These are phyloP conservation scores for Colletotrichum tofieldiae DNA, from an alignment of 2,329 filamentous ascomycete species.

Conservation along the genomic window DNA sequence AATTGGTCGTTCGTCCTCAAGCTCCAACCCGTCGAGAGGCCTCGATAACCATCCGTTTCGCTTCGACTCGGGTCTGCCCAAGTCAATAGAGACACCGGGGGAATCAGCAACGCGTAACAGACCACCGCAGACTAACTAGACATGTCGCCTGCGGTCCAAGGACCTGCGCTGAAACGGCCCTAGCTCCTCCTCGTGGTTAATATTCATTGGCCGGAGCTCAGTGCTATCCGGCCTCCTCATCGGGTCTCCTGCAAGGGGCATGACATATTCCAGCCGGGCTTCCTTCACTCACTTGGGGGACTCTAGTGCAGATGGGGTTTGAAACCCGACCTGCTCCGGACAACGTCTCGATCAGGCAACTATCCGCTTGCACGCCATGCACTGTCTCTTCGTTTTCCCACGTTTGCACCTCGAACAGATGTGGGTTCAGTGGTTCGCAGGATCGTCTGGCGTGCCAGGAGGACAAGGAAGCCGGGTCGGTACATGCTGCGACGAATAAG, in stretches of 20 bases:
- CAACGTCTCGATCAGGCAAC: slow-evolving; percentile 24
- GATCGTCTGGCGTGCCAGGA: slow-evolving; percentile 18
- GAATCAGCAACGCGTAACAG: slow-evolving; percentile 8
- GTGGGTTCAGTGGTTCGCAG: slow-evolving; percentile 4
- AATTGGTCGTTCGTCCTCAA: background rate
- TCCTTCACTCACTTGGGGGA: background rate
- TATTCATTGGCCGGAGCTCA: slow-evolving; percentile 28
- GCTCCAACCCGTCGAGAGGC: slow-evolving; percentile 12
- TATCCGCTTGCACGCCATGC: slow-evolving; percentile 2
- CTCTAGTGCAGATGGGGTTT: slow-evolving; percentile 17
- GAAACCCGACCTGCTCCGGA: slow-evolving; percentile 22
- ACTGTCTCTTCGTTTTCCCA: background rate
- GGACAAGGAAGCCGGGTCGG: slow-evolving; percentile 19
- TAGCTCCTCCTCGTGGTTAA: slow-evolving; percentile 36
- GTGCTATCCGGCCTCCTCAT: slow-evolving; percentile 24
- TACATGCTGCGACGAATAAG: slow-evolving; percentile 18
- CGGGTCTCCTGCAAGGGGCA: slow-evolving; percentile 36
- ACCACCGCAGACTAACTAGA: slow-evolving; percentile 37
- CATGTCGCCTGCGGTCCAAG: slow-evolving; percentile 15
- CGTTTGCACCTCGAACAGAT: background rate
- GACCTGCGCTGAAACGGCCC: slow-evolving; percentile 38
- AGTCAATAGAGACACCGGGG: background rate
- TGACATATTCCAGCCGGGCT: slow-evolving; percentile 1
- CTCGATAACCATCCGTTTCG: slow-evolving; percentile 9
- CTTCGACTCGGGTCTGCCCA: slow-evolving; percentile 1